Evolutionary conservation across 2,329 filamentous ascomycete genomes (phyloP).

Genomic region (Torrubiella hemipterigena): DNA sequence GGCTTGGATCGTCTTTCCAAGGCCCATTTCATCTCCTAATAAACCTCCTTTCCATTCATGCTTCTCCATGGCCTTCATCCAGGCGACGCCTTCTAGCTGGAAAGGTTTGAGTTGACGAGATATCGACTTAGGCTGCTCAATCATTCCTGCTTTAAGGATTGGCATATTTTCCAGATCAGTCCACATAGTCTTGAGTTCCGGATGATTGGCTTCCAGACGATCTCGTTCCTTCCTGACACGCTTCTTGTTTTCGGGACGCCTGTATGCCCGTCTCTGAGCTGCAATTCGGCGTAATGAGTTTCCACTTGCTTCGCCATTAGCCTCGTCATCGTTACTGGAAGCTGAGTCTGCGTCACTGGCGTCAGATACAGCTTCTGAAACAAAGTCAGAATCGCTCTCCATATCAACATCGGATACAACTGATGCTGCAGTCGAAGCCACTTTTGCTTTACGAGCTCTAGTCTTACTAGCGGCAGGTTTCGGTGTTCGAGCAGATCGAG

Average conservation of each 20-base stretch:
- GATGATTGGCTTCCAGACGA: slow-evolving; percentile 65
- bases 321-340: slow-evolving; percentile 13
- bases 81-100: slow-evolving; percentile 83
- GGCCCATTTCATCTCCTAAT: slow-evolving; percentile 95
- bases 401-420: background rate
- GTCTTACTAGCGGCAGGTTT: too few species aligned
- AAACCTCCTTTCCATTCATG: slow-evolving; percentile 78
- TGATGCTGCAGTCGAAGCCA: too few species aligned
- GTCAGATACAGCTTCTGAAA: background rate
- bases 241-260: slow-evolving; percentile 12
- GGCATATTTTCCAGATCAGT: slow-evolving; percentile 55
- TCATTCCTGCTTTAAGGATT: slow-evolving; percentile 43
- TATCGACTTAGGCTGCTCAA: slow-evolving; percentile 53
- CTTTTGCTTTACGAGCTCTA: too few species aligned
- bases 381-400: background rate
- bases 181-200: slow-evolving; percentile 79
- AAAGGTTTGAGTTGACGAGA: slow-evolving; percentile 81
- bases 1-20: slow-evolving; percentile 97
- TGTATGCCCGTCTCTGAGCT: slow-evolving; percentile 21
- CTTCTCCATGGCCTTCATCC: slow-evolving; percentile 88
- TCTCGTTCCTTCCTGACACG: slow-evolving; percentile 38
- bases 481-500: background rate
- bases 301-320: slow-evolving; percentile 2
- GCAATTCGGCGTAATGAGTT: slow-evolving; percentile 10
- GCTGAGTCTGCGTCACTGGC: slow-evolving; percentile 7